Evolutionary conservation across 768 basidiomycete genomes (phyloP).

Genomic region (Lactifluus rugatus): DNA sequence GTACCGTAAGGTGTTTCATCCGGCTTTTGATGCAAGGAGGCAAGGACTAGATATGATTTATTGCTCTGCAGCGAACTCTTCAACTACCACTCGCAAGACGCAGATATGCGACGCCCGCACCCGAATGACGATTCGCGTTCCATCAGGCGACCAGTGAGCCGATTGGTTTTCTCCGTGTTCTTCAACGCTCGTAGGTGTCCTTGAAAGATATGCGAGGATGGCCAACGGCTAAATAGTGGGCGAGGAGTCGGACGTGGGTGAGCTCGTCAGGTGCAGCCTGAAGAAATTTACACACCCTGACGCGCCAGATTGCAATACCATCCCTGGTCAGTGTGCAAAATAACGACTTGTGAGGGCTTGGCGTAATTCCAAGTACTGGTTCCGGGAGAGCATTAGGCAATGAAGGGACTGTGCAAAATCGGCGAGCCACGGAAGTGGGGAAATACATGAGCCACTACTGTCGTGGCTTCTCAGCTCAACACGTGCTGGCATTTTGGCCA

Average conservation of each 20-base stretch:
- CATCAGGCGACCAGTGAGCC: conserved; percentile 78
- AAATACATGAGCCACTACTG: conserved; percentile 55
- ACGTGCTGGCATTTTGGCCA: too few relatives aligned
- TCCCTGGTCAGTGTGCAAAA: conserved; percentile 68
- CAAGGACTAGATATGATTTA: conserved; percentile 67
- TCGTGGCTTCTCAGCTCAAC: background rate
- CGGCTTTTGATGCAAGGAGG: conserved; percentile 51
- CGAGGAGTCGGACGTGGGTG: conserved; percentile 7
- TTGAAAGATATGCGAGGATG: conserved; percentile 60
- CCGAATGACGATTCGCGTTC: conserved; percentile 67
- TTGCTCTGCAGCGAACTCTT: conserved; percentile 47
- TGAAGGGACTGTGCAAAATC: conserved; percentile 60
- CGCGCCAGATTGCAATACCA: conserved; percentile 72
- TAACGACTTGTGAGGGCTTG: conserved; percentile 67
- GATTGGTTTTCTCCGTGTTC: conserved; percentile 77
- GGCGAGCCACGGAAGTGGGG: conserved; percentile 69
- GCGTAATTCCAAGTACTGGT: conserved; percentile 43
- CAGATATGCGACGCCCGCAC: conserved; percentile 32
- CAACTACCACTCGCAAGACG: background rate
- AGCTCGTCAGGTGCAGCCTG: background rate
- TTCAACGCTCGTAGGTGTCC: conserved; percentile 65
- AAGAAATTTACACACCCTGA: conserved; percentile 42
- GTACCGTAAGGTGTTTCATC: conserved; percentile 47
- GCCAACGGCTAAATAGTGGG: conserved; percentile 49
- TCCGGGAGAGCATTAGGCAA: conserved; percentile 54